Conservation (phyloP, 2,329 filamentous ascomycete genomes). For the Phaeosphaeriaceae sp. region DNA sequence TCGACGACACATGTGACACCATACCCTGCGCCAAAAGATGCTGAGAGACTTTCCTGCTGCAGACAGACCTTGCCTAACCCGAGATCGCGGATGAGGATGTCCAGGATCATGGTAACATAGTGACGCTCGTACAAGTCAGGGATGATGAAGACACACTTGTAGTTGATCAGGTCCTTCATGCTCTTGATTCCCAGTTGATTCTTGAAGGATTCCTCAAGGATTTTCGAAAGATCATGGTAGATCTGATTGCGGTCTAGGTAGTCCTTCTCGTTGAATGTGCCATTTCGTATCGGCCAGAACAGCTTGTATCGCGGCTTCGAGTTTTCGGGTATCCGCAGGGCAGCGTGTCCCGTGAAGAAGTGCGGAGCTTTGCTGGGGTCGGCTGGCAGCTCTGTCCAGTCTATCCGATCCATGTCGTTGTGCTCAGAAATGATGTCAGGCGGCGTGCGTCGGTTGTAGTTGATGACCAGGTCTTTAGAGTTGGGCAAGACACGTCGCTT, state of each 20-base stretch:
- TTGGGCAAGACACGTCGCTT: slow-evolving; percentile 97
- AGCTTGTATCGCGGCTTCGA: slow-evolving; percentile 90
- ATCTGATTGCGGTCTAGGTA: slow-evolving; percentile 82
- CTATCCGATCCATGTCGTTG: slow-evolving; percentile 91
- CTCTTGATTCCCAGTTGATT: slow-evolving; percentile 80
- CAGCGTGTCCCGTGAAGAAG: slow-evolving; percentile 82
- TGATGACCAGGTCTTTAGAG: slow-evolving; percentile 92
- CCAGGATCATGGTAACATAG: slow-evolving; percentile 84
- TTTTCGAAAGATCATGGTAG: slow-evolving; percentile 84
- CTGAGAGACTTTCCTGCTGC: slow-evolving; percentile 94
- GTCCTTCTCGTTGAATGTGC: slow-evolving; percentile 89
- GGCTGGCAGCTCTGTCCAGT: slow-evolving; percentile 85
- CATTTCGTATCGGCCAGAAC: slow-evolving; percentile 88
- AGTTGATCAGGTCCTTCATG: slow-evolving; percentile 84
- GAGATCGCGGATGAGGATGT: slow-evolving; percentile 87
- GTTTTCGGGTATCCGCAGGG: slow-evolving; percentile 85
- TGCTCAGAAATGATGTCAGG: slow-evolving; percentile 91
- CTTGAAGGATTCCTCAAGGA: slow-evolving; percentile 85
- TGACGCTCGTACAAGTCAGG: slow-evolving; percentile 95
- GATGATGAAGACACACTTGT: slow-evolving; percentile 96
- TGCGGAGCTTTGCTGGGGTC: slow-evolving; percentile 68
- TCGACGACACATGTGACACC: slow-evolving; percentile 95
- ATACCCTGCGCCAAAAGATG: slow-evolving; percentile 93
- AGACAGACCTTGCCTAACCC: slow-evolving; percentile 88
- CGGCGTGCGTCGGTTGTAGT: slow-evolving; percentile 85